phyloP scores from a whole-genome alignment of 495 filamentous ascomycete genomes.

The Friedmanniomyces endolithicus region DNA sequence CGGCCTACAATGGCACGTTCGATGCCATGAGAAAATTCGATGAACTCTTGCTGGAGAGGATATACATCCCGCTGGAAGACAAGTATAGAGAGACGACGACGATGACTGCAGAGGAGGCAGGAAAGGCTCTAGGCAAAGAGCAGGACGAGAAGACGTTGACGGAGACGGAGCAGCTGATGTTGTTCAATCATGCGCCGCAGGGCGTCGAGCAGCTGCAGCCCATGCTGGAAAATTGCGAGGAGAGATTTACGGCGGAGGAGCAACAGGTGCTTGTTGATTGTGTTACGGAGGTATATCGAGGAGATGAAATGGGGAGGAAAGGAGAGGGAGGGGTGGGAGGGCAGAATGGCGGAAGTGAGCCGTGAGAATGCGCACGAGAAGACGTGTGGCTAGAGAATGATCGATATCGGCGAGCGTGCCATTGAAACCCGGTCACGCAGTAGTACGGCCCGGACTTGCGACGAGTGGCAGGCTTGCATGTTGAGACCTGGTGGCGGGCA shows the following conservation, averaged over 20 bases:
- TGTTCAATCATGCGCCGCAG: conserved; percentile 15
- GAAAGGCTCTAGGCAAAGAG: conserved; percentile 8
- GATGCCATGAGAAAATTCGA: neutral
- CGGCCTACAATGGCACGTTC: conserved; percentile 1
- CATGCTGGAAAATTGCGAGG: conserved; percentile 16
- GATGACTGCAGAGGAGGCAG: neutral
- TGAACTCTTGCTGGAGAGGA: neutral
- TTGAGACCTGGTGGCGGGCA: no score
- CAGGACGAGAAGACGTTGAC: conserved; percentile 17
- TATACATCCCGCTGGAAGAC: conserved; percentile 7
- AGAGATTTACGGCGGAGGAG: conserved; percentile 17
- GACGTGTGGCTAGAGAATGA: no score
- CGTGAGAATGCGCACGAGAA: no score
- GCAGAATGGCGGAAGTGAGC: no score
- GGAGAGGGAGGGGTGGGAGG: no score
- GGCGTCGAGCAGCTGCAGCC: conserved; percentile 15
- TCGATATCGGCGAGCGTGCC: no score
- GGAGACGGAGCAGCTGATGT: conserved; percentile 17
- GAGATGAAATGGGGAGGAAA: conserved; percentile 2
- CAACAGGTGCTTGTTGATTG: conserved; percentile 10
- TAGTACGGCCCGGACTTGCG: no score
- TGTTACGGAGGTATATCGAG: conserved; percentile 6
- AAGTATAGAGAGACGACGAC: neutral
- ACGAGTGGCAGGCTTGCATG: no score
- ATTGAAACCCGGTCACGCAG: no score